These are phyloP conservation scores for Lunasporangiospora selenospora DNA, from an alignment of 192 early-diverging fungal genomes.

Conservation along the genomic window DNA sequence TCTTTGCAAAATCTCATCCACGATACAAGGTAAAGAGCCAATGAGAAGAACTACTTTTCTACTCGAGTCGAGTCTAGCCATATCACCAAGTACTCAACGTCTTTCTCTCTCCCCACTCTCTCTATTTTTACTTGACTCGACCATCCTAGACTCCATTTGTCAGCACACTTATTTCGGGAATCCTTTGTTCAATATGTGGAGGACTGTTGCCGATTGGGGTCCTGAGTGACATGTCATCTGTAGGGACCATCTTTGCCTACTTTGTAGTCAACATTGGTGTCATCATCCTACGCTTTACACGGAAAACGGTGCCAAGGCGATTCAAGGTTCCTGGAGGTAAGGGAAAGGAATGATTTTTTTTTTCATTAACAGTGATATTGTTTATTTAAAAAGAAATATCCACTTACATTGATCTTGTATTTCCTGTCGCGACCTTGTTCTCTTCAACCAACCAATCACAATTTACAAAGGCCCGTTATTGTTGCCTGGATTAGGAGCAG, in stretches of 20 bases:
- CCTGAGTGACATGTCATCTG: constrained; percentile 84
- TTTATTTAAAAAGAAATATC: not conserved
- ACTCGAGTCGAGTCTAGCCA: too few species aligned
- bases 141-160: constrained; percentile 81
- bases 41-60: too few species aligned
- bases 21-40: constrained; percentile 41
- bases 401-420: not conserved
- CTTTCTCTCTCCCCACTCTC: too few species aligned
- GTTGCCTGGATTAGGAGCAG: constrained; percentile 68
- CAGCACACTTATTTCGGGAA: constrained; percentile 71
- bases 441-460: too few species aligned
- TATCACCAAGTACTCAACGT: too few species aligned
- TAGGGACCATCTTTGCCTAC: constrained; percentile 88
- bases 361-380: not conserved
- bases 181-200: constrained; percentile 69
- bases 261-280: constrained; percentile 83
- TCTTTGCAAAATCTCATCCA: constrained; percentile 76
- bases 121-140: too few species aligned
- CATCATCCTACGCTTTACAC: constrained; percentile 76
- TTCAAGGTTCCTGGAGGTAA: constrained; percentile 77
- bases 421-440: too few species aligned
- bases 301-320: constrained; percentile 68
- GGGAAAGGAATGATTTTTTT: not conserved
- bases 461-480: constrained; percentile 56
- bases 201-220: constrained; percentile 85